These are phyloP conservation scores for Aristolochia fimbriata DNA, from an alignment of 164 flowering plant species.

Conservation along the genomic window DNA sequence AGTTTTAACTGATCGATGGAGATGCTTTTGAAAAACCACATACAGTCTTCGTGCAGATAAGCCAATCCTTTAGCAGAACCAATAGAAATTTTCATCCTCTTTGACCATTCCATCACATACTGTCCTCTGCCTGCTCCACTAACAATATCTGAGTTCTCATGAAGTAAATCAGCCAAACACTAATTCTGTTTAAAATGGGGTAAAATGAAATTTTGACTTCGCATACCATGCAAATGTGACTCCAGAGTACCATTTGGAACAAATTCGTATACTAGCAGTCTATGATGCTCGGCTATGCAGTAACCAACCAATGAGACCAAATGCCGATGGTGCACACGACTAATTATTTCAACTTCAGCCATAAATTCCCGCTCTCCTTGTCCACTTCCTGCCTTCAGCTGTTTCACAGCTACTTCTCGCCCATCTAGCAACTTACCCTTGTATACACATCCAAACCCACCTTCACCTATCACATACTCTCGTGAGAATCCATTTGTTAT, in stretches of 20 bases:
- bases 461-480: conserved; percentile 43
- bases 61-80: conserved; percentile 81
- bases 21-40: conserved; percentile 11
- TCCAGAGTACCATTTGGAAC: conserved; percentile 52
- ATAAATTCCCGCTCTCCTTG: conserved; percentile 58
- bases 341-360: conserved; percentile 66
- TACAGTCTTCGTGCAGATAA: conserved; percentile 82
- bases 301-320: conserved; percentile 64
- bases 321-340: conserved; percentile 63
- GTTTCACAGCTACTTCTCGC: conserved; percentile 49
- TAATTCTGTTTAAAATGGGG: background rate
- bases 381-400: conserved; percentile 51
- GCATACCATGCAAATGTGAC: conserved; percentile 51
- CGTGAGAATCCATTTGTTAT: conserved; percentile 40
- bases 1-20: background rate
- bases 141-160: background rate
- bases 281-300: conserved; percentile 37
- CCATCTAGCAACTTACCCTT: conserved; percentile 42
- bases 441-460: conserved; percentile 61
- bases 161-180: background rate
- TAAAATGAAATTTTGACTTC: conserved; percentile 1
- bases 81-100: conserved; percentile 52
- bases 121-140: conserved; percentile 32
- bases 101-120: conserved; percentile 58
- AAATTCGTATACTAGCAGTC: conserved; percentile 54